These are phyloP conservation scores for Monosporascus ibericus DNA, from an alignment of 2,329 filamentous ascomycete species.

Conservation along the genomic window DNA sequence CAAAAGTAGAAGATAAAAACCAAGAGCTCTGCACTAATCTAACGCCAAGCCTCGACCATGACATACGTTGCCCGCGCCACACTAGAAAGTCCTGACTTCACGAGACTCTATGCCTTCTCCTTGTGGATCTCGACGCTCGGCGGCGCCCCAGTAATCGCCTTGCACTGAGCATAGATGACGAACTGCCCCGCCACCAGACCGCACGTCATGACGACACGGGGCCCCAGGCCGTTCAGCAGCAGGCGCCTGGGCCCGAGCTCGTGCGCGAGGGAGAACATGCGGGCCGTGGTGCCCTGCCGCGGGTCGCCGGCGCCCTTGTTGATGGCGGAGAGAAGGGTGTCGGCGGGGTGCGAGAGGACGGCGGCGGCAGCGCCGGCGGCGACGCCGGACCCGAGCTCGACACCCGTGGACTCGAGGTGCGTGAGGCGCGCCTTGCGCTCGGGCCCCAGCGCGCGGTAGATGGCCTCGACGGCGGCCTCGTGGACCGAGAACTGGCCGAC, in stretches of 20 bases:
- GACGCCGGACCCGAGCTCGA: slow-evolving; percentile 82
- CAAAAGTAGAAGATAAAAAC: too few species aligned
- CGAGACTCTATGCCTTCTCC: slow-evolving; percentile 21
- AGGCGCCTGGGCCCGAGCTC: slow-evolving; percentile 46
- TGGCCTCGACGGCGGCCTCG: slow-evolving; percentile 76
- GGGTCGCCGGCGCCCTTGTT: slow-evolving; percentile 48
- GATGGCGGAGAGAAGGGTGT: slow-evolving; percentile 52
- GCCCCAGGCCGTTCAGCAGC: slow-evolving; percentile 41
- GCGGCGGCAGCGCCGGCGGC: slow-evolving; percentile 85
- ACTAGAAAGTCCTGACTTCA: too few species aligned
- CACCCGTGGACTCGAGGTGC: slow-evolving; percentile 66
- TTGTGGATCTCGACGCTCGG: slow-evolving; percentile 49
- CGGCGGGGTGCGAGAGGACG: slow-evolving; percentile 82
- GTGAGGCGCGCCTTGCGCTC: slow-evolving; percentile 62
- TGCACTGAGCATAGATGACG: slow-evolving; percentile 51
- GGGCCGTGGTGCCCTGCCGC: slow-evolving; percentile 39
- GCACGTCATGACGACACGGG: slow-evolving; percentile 48
- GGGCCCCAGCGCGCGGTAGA: slow-evolving; percentile 64
- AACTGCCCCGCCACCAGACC: slow-evolving; percentile 47
- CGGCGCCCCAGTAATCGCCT: slow-evolving; percentile 44
- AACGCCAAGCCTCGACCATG: too few species aligned
- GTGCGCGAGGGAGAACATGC: slow-evolving; percentile 45
- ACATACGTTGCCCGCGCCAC: too few species aligned
- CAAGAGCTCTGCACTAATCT: too few species aligned
- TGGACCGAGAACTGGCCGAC: slow-evolving; percentile 93